phyloP scores from a whole-genome alignment of 371 early-diverging fungal genomes.

The Rhizopus microsporus region DNA sequence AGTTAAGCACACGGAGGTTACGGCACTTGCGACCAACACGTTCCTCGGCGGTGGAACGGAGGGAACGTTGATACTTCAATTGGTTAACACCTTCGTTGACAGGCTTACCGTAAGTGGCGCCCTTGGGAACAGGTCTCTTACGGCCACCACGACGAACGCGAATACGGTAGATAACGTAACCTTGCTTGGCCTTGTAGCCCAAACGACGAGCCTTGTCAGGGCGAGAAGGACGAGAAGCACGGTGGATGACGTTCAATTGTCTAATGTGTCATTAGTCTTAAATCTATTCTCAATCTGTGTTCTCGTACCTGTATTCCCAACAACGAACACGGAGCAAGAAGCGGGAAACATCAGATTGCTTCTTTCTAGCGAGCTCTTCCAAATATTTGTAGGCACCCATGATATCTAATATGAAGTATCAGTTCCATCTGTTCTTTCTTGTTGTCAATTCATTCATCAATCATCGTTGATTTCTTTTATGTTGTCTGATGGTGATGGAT shows the following conservation, averaged over 20 bases:
- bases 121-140: constrained; percentile 96
- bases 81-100: constrained; percentile 96
- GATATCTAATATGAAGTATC: constrained; percentile 1
- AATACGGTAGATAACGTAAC: constrained; percentile 96
- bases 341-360: constrained; percentile 98
- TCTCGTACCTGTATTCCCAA: constrained; percentile 76
- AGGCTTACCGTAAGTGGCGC: constrained; percentile 98
- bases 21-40: constrained; percentile 95
- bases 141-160: constrained; percentile 98
- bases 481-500: constrained; percentile 1
- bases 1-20: constrained; percentile 96
- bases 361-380: constrained; percentile 98
- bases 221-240: constrained; percentile 97
- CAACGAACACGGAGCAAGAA: constrained; percentile 97
- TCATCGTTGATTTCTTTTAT: constrained; percentile 1
- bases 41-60: constrained; percentile 94
- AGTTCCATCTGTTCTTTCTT: not conserved
- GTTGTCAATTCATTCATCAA: constrained; percentile 6
- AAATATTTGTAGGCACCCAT: constrained; percentile 90
- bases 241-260: constrained; percentile 96
- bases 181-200: constrained; percentile 99
- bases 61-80: constrained; percentile 94
- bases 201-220: constrained; percentile 99
- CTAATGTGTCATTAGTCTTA: constrained; percentile 35
- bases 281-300: not conserved